Base-by-base conservation (phyloP, 805 yeast genomes). In the Henningerozyma blattae region DNA sequence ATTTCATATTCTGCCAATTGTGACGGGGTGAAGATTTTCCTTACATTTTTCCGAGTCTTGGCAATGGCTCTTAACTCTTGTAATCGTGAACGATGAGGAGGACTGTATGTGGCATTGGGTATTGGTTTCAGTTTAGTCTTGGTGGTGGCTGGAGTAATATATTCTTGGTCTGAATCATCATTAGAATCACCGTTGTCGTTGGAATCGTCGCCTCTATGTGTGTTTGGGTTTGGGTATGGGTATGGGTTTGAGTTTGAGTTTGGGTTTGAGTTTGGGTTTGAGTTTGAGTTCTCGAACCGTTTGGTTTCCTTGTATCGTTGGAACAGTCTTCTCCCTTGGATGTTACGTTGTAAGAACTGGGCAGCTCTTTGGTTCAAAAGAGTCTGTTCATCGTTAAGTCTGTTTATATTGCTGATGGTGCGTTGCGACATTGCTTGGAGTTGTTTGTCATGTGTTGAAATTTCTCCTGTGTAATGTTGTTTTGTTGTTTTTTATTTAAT, bases 1-100 rank as follows among this genome's bases (percentile, higher is more conserved):
- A 81, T 80, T 46, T 81, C 87, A 44, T 75, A 58, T 20, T 79
- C 54, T 1, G 89, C 89, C 16, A 62, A 56, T 0, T 77, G 72
- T 13, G 86, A 85, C 1, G 84, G 82, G 33, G 64, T 67, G 43
- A 68, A 74, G 33, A 72, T 50, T 43, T 71, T 47, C 68, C 57
- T 44, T 55, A 47, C 17, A 65, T 48, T 9, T 71, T 75, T 15
- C 61, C n/a, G 10, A 6, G 5, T 15, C n/a, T n/a, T 24, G 5
- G 27, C 27, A 24, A 13, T 13, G 12, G 10, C 6, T 12, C 27
- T 13, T 5, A 24, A 15, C n/a, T 24, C 27, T 8, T 24, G n/a
- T 10, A 24, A 12, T 12, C 27, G 27, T 6, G 12, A 10, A 12
- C 7, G 10, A 13, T 24, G 10, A n/a, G 27, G 27, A n/a, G n/a